Conservation (phyloP, 768 basidiomycete genomes). For the Roridomyces roridus region DNA sequence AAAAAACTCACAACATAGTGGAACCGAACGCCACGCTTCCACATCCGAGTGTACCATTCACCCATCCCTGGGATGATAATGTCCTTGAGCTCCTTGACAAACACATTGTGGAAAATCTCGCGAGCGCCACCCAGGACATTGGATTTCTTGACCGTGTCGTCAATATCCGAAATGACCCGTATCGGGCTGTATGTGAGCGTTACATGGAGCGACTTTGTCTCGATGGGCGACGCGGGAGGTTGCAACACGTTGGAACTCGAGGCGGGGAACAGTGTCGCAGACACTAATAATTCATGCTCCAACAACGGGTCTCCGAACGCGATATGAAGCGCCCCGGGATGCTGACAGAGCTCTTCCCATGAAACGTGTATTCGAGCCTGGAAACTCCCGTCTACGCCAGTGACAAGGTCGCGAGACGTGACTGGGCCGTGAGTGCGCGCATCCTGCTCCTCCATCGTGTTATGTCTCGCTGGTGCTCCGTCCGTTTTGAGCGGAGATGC, state of each 20-base stretch:
- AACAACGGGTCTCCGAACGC: slow-evolving; percentile 58
- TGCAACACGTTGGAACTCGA: slow-evolving; percentile 20
- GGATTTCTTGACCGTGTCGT: slow-evolving; percentile 89
- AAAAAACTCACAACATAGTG: slow-evolving; percentile 81
- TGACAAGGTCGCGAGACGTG: slow-evolving; percentile 54
- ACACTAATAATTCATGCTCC: slow-evolving; percentile 62
- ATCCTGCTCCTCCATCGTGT: slow-evolving; percentile 32
- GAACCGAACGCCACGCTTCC: slow-evolving; percentile 74
- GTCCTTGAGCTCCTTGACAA: slow-evolving; percentile 84
- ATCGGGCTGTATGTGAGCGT: slow-evolving; percentile 68
- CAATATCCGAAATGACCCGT: slow-evolving; percentile 90
- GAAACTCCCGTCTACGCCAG: slow-evolving; percentile 77
- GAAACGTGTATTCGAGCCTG: slow-evolving; percentile 62
- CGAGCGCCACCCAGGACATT: slow-evolving; percentile 82
- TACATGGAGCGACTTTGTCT: slow-evolving; percentile 41
- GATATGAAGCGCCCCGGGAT: slow-evolving; percentile 62
- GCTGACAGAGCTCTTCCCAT: slow-evolving; percentile 73
- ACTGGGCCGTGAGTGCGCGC: slow-evolving; percentile 51
- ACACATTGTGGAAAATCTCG: slow-evolving; percentile 88
- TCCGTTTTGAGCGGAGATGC: slow-evolving; percentile 41
- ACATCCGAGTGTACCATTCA: slow-evolving; percentile 76
- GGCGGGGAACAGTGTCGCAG: slow-evolving; percentile 56
- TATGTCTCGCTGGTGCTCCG: slow-evolving; percentile 20
- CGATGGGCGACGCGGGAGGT: slow-evolving; percentile 19
- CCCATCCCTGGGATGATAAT: slow-evolving; percentile 84